Conservation (phyloP, 208 protist species). For the Trypanosoma avium region DNA sequence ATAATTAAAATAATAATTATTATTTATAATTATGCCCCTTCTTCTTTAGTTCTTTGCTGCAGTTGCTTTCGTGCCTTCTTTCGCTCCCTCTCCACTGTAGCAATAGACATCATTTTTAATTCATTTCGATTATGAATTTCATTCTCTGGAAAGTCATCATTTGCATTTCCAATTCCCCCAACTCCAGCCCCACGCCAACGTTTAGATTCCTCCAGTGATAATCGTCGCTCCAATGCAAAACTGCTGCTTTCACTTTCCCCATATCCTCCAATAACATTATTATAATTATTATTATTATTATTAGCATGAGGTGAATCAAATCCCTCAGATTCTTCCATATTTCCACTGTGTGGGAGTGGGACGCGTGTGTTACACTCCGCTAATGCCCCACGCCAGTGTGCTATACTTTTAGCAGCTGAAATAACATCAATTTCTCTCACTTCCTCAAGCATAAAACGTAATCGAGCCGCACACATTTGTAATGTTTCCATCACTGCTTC, state of each 20-base stretch:
- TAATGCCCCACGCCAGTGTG: conserved; percentile 27
- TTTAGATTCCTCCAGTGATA: conserved; percentile 29
- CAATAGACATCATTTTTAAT: conserved; percentile 89
- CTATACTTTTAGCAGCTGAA: conserved; percentile 34
- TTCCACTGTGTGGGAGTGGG: conserved; percentile 8
- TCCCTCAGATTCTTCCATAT: no score
- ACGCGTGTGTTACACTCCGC: conserved; percentile 53
- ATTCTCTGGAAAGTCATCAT: conserved; percentile 84
- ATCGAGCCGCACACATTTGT: conserved; percentile 45
- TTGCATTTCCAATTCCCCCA: background rate
- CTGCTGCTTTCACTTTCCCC: background rate
- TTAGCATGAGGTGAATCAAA: conserved; percentile 25
- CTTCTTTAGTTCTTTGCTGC: conserved; percentile 50
- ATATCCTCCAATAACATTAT: background rate
- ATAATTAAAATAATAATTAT: conserved; percentile 1
- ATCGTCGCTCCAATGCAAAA: conserved; percentile 5
- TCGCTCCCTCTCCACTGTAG: conserved; percentile 81
- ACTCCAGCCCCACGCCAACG: conserved; percentile 8
- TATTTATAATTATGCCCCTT: conserved; percentile 19
- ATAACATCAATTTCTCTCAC: conserved; percentile 45
- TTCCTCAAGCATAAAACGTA: conserved; percentile 72
- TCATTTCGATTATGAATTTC: conserved; percentile 84
- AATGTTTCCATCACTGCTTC: conserved; percentile 48
- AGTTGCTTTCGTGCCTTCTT: conserved; percentile 78
- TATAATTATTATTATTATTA: conserved; percentile 5